Evolutionary conservation across 225 moss, liverwort and hornwort species (phyloP).

Genomic region (Pseudoscleropodium purum): DNA sequence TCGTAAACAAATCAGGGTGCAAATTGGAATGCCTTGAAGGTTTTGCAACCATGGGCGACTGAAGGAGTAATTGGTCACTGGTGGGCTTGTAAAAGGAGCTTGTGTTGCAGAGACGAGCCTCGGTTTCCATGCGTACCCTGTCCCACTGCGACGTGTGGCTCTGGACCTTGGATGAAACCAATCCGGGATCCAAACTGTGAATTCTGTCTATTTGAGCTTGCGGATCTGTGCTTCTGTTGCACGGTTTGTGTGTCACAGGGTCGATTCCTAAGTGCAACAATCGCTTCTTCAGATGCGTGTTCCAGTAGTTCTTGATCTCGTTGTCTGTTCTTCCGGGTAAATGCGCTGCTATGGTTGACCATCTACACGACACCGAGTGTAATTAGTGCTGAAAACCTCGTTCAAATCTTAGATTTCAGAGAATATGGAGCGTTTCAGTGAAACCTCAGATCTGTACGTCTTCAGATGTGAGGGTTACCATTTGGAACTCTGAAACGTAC

Average conservation of each 20-base stretch:
- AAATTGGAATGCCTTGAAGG: not conserved
- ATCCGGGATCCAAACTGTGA: not conserved
- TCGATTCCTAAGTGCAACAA: constrained; percentile 71
- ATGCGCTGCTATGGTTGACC: constrained; percentile 91
- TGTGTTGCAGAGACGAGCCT: constrained; percentile 36
- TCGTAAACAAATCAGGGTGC: not conserved
- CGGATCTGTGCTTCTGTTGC: not conserved
- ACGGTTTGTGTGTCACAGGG: constrained; percentile 57
- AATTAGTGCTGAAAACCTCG: not conserved
- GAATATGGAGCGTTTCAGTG: not conserved
- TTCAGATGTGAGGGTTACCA: not conserved
- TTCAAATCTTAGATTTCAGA: not conserved
- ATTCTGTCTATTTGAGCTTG: not conserved
- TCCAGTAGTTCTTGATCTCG: constrained; percentile 95
- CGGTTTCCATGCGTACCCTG: constrained; percentile 62
- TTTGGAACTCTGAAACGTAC: not conserved
- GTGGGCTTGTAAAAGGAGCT: not conserved
- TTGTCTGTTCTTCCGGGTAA: constrained; percentile 85
- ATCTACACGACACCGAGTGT: constrained; percentile 20
- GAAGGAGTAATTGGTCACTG: not conserved
- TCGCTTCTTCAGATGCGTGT: constrained; percentile 84
- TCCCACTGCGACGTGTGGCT: constrained; percentile 79
- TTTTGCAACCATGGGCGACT: not conserved
- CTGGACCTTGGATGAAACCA: constrained; percentile 32
- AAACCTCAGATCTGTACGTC: not conserved